Evolutionary conservation across 106 monocot genomes (phyloP).

Genomic region (Apostasia shenzhenica): DNA sequence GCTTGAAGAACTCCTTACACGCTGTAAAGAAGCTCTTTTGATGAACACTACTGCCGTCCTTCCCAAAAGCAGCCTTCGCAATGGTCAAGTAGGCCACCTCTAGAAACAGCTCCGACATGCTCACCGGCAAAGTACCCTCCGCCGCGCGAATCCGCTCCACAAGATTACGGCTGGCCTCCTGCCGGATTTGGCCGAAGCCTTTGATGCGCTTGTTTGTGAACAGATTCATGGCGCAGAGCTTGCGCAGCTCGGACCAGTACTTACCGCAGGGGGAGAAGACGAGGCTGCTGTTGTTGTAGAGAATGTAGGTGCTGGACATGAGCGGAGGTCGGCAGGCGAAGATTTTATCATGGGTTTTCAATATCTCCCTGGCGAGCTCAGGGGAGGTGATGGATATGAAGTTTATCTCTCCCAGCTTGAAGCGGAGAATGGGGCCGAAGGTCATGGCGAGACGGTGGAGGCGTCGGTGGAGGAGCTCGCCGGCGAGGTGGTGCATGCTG

Average conservation of each 20-base stretch:
- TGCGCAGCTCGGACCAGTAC: constrained; percentile 5
- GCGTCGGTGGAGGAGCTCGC: constrained; percentile 1
- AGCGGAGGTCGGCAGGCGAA: constrained; percentile 5
- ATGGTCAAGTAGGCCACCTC: background rate
- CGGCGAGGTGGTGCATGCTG: constrained; percentile 17
- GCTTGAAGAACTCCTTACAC: background rate
- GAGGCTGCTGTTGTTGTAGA: constrained; percentile 8
- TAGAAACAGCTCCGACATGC: background rate
- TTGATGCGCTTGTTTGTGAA: constrained; percentile 1
- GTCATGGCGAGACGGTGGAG: background rate
- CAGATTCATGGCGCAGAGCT: constrained; percentile 7
- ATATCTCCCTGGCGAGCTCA: constrained; percentile 8
- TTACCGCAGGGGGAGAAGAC: constrained; percentile 9
- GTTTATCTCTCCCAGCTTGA: constrained; percentile 15
- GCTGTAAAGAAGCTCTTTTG: background rate
- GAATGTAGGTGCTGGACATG: background rate
- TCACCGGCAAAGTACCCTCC: background rate
- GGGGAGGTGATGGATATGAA: constrained; percentile 8
- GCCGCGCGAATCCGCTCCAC: background rate
- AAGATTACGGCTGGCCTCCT: background rate
- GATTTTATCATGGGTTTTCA: constrained; percentile 12
- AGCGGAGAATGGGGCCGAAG: constrained; percentile 17
- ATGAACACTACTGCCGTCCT: background rate
- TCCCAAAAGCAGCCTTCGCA: background rate
- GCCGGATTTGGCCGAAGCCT: background rate